phyloP scores from a whole-genome alignment of 2,329 filamentous ascomycete species.

The Microcera coccophila region DNA sequence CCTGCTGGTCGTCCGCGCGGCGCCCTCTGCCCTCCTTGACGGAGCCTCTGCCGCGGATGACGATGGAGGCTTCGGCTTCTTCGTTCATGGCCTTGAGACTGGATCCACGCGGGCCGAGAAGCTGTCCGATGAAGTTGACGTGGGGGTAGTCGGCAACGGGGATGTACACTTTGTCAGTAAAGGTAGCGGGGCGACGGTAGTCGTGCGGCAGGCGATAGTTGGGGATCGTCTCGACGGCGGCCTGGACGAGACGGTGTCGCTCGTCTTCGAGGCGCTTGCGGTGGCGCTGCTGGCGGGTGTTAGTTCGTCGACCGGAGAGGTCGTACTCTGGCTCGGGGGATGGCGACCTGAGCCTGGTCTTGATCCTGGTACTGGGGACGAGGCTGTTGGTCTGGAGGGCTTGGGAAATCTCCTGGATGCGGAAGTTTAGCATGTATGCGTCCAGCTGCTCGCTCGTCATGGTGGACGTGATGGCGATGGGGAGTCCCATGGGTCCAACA shows the following conservation, averaged over 20 bases:
- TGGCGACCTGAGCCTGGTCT: background rate
- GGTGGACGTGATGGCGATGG: background rate
- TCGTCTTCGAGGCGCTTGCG: background rate
- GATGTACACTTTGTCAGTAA: slow-evolving; percentile 80
- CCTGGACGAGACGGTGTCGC: background rate
- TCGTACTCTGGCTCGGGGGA: slow-evolving; percentile 2
- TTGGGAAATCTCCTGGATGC: background rate
- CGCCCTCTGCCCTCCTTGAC: slow-evolving; percentile 68
- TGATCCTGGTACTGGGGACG: too few species aligned
- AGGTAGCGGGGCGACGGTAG: slow-evolving; percentile 70
- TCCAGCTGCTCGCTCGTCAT: slow-evolving; percentile 3
- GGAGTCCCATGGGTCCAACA: background rate
- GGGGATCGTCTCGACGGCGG: background rate
- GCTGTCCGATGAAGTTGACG: slow-evolving; percentile 86
- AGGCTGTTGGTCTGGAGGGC: slow-evolving; percentile 1
- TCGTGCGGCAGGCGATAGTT: slow-evolving; percentile 60
- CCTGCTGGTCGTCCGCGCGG: slow-evolving; percentile 74
- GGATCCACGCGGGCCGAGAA: slow-evolving; percentile 79
- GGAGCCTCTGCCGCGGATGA: slow-evolving; percentile 76
- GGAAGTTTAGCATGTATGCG: background rate
- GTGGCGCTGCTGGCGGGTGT: slow-evolving; percentile 2
- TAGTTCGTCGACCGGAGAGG: slow-evolving; percentile 3
- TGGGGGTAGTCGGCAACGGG: slow-evolving; percentile 80
- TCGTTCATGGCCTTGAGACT: slow-evolving; percentile 78
- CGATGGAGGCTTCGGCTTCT: slow-evolving; percentile 72